Conservation (phyloP, 352 stramenopile species). For the Thraustochytrium sp. region DNA sequence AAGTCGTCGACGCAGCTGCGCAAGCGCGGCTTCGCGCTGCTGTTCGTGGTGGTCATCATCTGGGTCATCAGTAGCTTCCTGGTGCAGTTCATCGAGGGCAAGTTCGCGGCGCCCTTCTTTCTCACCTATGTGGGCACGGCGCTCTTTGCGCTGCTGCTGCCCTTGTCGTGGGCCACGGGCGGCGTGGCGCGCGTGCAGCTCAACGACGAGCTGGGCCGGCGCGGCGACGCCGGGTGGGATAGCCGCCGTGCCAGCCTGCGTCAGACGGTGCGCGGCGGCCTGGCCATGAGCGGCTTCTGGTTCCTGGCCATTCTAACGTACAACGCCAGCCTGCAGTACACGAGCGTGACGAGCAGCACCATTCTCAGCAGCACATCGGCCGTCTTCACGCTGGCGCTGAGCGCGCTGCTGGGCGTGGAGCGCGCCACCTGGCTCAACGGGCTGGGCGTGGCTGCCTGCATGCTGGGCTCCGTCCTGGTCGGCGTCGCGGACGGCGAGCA, state of each 20-base stretch:
- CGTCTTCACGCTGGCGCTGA: constrained; percentile 78
- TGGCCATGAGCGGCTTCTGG: constrained; percentile 81
- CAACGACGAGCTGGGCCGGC: constrained; percentile 22
- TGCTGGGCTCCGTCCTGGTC: constrained; percentile 48
- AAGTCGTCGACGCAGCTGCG: not conserved
- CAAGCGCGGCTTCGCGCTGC: not conserved
- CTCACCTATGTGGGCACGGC: constrained; percentile 50
- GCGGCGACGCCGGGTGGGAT: constrained; percentile 27
- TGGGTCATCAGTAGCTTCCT: constrained; percentile 38
- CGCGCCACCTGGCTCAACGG: constrained; percentile 70
- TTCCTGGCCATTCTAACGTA: constrained; percentile 89
- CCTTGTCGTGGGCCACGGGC: not conserved
- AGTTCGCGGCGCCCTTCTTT: constrained; percentile 25
- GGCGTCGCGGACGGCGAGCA: not conserved
- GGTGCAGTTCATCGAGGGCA: constrained; percentile 27
- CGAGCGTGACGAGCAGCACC: constrained; percentile 85
- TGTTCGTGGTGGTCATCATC: constrained; percentile 16
- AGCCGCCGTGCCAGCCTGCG: constrained; percentile 57
- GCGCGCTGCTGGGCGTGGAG: constrained; percentile 59
- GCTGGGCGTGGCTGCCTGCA: constrained; percentile 70
- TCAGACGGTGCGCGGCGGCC: constrained; percentile 61
- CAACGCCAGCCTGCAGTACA: constrained; percentile 80
- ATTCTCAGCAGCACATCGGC: constrained; percentile 85
- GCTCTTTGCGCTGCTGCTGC: constrained; percentile 10
- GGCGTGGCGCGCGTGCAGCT: constrained; percentile 6